Evolutionary conservation across 495 filamentous ascomycete genomes (phyloP).

Genomic region (Lentithecium fluviatile): DNA sequence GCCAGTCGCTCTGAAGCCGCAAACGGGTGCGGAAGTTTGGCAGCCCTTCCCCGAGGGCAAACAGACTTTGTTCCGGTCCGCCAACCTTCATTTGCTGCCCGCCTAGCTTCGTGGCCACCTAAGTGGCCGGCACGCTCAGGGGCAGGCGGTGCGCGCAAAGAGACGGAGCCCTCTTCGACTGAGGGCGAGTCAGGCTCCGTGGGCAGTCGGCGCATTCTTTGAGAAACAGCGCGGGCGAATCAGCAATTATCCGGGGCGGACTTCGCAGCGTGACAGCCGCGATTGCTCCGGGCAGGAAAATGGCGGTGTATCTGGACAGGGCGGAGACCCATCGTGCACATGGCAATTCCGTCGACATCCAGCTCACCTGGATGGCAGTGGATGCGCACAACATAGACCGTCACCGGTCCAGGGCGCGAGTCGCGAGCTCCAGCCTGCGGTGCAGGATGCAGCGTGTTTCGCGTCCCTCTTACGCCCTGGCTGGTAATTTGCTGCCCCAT

Average conservation of each 20-base stretch:
- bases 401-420: conserved; percentile 13
- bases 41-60: conserved; percentile 30
- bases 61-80: conserved; percentile 6
- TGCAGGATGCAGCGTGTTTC: conserved; percentile 13
- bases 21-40: conserved; percentile 18
- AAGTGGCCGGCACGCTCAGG: conserved; percentile 13
- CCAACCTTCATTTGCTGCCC: conserved; percentile 7
- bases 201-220: conserved; percentile 10
- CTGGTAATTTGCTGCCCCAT: conserved; percentile 20
- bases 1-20: conserved; percentile 8
- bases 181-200: conserved; percentile 20
- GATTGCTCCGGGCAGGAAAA: conserved; percentile 28
- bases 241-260: conserved; percentile 18
- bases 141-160: conserved; percentile 3
- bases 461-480: conserved; percentile 2
- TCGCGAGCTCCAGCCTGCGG: conserved; percentile 10
- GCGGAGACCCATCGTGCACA: background rate
- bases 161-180: background rate
- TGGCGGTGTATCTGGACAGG: conserved; percentile 24
- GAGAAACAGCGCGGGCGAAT: conserved; percentile 14
- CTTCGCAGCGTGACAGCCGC: conserved; percentile 27
- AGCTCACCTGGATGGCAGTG: no score
- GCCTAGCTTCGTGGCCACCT: no score
- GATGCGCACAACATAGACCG: background rate
- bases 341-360: background rate